phyloP scores from a whole-genome alignment of 306 rosid genomes.

The Phaseolus lunatus region DNA sequence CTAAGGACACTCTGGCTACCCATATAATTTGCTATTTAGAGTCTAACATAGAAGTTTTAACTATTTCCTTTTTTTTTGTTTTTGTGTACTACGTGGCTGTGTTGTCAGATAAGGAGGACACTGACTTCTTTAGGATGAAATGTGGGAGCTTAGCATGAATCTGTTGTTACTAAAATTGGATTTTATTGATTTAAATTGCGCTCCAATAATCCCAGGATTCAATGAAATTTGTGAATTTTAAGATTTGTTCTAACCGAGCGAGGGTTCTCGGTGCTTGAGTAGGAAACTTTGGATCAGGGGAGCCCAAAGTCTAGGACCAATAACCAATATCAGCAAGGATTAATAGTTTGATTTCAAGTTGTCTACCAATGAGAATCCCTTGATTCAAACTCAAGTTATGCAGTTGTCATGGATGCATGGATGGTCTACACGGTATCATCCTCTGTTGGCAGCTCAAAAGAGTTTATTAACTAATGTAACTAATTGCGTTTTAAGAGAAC shows the following conservation, averaged over 20 bases:
- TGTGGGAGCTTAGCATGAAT: not conserved
- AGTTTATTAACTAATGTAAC: not conserved
- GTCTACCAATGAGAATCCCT: not conserved
- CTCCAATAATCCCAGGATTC: not conserved
- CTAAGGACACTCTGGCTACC: not conserved
- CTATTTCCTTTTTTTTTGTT: not conserved
- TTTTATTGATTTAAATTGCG: not conserved
- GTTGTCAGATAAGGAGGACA: too few relatives aligned
- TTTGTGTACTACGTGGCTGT: not conserved
- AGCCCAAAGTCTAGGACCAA: not conserved
- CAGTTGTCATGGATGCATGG: not conserved
- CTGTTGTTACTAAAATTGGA: slow-evolving; percentile 3
- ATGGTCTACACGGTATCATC: not conserved
- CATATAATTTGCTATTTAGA: not conserved
- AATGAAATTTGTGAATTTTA: not conserved
- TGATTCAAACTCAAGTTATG: not conserved
- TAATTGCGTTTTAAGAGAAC: slow-evolving; percentile 4
- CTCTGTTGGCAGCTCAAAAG: not conserved
- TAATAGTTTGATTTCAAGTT: not conserved
- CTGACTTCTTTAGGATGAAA: not conserved
- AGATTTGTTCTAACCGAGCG: not conserved
- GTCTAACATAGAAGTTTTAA: not conserved
- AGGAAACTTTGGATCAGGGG: not conserved
- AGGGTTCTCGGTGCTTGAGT: not conserved
- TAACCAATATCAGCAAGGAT: not conserved